Conservation (phyloP, 352 stramenopile species). For the Globisporangium canariense region DNA sequence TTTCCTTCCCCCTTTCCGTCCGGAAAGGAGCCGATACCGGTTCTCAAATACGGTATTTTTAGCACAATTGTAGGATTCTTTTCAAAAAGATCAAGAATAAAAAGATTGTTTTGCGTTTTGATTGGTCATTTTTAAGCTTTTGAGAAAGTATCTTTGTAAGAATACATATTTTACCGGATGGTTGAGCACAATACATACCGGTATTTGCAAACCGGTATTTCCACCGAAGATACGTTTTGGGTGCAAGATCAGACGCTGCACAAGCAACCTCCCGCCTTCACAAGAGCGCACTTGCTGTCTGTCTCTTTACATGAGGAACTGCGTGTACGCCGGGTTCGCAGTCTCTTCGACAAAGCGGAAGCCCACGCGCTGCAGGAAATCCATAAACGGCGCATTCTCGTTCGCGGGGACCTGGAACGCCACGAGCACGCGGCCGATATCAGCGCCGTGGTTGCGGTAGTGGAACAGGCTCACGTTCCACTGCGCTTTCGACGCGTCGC, state of each 20-base stretch:
- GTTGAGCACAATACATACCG: background rate
- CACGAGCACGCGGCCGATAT: constrained; percentile 97
- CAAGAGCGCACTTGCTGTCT: no score
- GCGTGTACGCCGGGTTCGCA: constrained; percentile 72
- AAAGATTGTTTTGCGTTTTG: background rate
- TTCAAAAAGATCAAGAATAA: background rate
- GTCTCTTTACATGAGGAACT: constrained; percentile 69
- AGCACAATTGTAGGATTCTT: background rate
- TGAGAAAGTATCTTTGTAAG: background rate
- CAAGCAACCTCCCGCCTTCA: no score
- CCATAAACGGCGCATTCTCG: constrained; percentile 52
- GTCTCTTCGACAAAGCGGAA: constrained; percentile 85
- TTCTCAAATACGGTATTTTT: background rate
- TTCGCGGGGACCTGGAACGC: constrained; percentile 90
- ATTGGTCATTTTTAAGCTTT: background rate
- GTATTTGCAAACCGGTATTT: background rate
- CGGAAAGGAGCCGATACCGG: background rate
- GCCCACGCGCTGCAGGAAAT: constrained; percentile 66
- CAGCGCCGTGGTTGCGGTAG: constrained; percentile 98
- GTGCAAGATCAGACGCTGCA: background rate
- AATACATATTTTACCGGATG: background rate
- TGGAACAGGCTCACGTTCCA: constrained; percentile 99
- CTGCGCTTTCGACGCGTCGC: constrained; percentile 26
- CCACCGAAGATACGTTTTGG: background rate
- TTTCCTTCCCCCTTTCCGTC: background rate